Evolutionary conservation across 1,284 basidiomycete genomes (phyloP).

Genomic region (Austroboletus niveus): DNA sequence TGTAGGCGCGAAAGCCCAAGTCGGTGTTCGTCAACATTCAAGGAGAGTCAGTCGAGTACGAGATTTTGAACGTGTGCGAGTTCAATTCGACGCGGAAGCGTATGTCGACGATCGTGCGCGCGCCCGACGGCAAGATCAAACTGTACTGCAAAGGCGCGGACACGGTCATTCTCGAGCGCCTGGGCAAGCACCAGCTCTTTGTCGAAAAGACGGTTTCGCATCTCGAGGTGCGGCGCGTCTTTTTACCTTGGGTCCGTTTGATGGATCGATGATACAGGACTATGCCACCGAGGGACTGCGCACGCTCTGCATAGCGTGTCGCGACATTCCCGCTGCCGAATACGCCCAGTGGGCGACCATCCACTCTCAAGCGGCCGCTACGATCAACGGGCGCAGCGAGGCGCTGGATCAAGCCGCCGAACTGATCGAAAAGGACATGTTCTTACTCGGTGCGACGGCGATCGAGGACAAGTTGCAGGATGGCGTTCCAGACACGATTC

Average conservation of each 20-base stretch:
- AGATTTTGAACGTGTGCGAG: constrained; percentile 96
- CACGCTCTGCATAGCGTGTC: constrained; percentile 94
- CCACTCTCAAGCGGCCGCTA: constrained; percentile 89
- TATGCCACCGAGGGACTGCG: constrained; percentile 96
- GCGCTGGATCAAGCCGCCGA: constrained; percentile 95
- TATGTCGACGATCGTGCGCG: constrained; percentile 93
- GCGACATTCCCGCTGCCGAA: constrained; percentile 89
- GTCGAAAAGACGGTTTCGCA: constrained; percentile 87
- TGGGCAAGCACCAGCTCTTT: constrained; percentile 80
- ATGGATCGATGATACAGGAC: constrained; percentile 45
- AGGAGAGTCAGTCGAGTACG: constrained; percentile 76
- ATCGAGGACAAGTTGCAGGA: constrained; percentile 99
- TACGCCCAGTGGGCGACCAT: constrained; percentile 87
- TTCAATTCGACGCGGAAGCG: constrained; percentile 98
- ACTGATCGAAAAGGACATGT: constrained; percentile 92
- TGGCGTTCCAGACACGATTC: constrained; percentile 97
- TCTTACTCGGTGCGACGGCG: constrained; percentile 93
- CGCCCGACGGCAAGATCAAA: constrained; percentile 90
- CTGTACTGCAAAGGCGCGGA: constrained; percentile 98
- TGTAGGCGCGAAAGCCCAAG: constrained; percentile 90
- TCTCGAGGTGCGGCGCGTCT: constrained; percentile 66
- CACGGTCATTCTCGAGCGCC: constrained; percentile 90
- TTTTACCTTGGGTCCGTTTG: neutral
- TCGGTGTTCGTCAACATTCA: constrained; percentile 87
- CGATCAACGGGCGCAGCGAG: constrained; percentile 90